Evolutionary conservation across 108 stramenopile species (phyloP).

Genomic region (Skeletonema marinoi): DNA sequence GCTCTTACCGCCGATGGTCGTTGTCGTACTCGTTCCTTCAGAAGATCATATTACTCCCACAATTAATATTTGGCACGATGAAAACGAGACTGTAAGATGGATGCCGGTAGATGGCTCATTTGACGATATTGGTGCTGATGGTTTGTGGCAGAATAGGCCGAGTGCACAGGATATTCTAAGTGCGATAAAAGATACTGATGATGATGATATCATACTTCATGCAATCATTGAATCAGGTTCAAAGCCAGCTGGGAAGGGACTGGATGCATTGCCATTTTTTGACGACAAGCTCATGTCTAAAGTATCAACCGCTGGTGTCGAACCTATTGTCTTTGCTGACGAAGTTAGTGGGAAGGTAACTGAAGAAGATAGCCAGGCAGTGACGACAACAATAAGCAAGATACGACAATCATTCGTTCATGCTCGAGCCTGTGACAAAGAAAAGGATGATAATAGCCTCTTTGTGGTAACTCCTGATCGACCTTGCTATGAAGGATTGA

Average conservation of each 20-base stretch:
- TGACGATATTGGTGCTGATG: constrained; percentile 51
- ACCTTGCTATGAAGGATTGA: constrained; percentile 32
- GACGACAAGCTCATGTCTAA: constrained; percentile 34
- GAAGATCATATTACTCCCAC: constrained; percentile 51
- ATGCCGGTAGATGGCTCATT: constrained; percentile 58
- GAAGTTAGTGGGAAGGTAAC: constrained; percentile 20
- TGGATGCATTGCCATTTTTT: constrained; percentile 43
- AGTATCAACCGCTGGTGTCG: constrained; percentile 42
- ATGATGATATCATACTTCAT: constrained; percentile 33
- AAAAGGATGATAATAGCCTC: not conserved
- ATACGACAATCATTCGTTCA: not conserved
- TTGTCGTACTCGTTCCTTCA: constrained; percentile 25
- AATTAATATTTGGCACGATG: constrained; percentile 68
- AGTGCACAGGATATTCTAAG: constrained; percentile 38
- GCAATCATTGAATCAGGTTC: constrained; percentile 50
- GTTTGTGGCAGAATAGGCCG: constrained; percentile 55
- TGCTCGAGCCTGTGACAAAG: not conserved
- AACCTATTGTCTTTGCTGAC: constrained; percentile 61
- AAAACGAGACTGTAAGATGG: constrained; percentile 53
- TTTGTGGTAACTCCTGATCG: constrained; percentile 24
- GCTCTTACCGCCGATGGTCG: constrained; percentile 24
- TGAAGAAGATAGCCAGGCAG: constrained; percentile 14
- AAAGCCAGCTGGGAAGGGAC: constrained; percentile 40
- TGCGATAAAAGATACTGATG: not conserved
- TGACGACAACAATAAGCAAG: constrained; percentile 8